Conservation (phyloP, 371 early-diverging fungal species). For the Entomophthora muscae region DNA sequence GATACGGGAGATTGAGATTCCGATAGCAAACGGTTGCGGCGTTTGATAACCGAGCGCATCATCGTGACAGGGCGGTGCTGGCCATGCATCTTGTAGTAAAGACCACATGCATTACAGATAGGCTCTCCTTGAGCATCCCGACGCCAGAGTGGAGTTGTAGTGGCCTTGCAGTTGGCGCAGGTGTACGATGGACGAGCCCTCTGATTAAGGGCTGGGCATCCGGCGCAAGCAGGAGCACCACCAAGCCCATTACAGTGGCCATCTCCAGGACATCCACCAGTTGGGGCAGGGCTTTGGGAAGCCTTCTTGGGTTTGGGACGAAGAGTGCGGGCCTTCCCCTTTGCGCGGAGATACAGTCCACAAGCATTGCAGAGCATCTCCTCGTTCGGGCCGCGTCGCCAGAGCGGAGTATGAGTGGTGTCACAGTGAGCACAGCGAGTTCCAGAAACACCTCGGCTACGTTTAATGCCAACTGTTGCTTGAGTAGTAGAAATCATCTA, state of each 20-base stretch:
- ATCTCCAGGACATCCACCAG: constrained; percentile 54
- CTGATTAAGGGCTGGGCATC: constrained; percentile 50
- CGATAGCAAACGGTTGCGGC: constrained; percentile 58
- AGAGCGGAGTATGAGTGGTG: constrained; percentile 77
- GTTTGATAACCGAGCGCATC: constrained; percentile 66
- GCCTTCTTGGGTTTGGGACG: constrained; percentile 4
- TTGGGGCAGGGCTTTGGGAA: constrained; percentile 9
- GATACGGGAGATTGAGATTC: too few species aligned
- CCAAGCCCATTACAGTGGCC: constrained; percentile 65
- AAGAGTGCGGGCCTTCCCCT: background rate
- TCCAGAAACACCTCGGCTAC: constrained; percentile 17
- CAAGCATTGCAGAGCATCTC: constrained; percentile 85
- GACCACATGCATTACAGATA: constrained; percentile 77
- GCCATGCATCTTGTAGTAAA: constrained; percentile 68
- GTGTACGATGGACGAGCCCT: constrained; percentile 27
- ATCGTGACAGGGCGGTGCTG: constrained; percentile 57
- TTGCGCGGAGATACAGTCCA: constrained; percentile 27
- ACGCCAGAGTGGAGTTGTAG: constrained; percentile 81
- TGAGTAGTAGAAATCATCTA: too few species aligned
- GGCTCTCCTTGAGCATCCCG: constrained; percentile 53
- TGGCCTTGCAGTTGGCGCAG: constrained; percentile 68
- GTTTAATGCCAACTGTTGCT: too few species aligned
- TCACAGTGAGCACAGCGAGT: constrained; percentile 75
- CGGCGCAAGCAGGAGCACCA: constrained; percentile 49
- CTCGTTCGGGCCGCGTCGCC: constrained; percentile 73